Base-by-base conservation (phyloP, 441 rosid species). In the Brassica hybrid region DNA sequence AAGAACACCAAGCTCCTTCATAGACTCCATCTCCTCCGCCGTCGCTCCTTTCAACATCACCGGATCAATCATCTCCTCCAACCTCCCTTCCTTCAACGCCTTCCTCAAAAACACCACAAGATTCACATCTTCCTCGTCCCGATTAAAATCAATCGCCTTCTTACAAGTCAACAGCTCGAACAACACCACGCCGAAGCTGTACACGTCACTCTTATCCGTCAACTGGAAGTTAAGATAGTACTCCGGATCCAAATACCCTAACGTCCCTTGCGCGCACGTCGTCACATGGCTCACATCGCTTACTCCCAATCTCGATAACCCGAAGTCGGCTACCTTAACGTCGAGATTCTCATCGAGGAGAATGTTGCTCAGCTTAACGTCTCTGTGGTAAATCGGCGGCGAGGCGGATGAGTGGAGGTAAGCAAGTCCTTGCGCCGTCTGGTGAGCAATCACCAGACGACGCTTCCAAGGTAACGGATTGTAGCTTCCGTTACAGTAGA, bases 111-210 rank as follows among this genome's bases (percentile, higher is more conserved):
- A 91, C 21, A 88, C 79, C 34, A 86, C 89, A 30, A 93, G 65
- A 67, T 91, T 93, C 45, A 89, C 93, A 67, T 86, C 83, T 48
- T 91, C 94, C 4, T 84, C 81, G 0, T 89, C 89, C 17, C 93
- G 72, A 0, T 82, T 78, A 80, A 84, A 84, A 36, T 81, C 84
- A 0, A 84, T 69, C 5, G 79, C 81, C 63, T 78, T 84, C 75
- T 81, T 76, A 32, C 73, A 69, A 2, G 84, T 84, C 77, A 84
- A 23, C 11, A 84, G 57, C 81, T 81, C 84, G 12, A 84, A 65
- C 73, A 84, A 52, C 62, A 84, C 84, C 34, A 81, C 83, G 2
- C 83, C 83, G 6, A 81, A 84, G 70, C 84, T 83, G 9, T 84
- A 84, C 0, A 84, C 83, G 3, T 84, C 81, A 11, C 84, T 84